These are phyloP conservation scores for Termitomyces sp. DNA, from an alignment of 768 basidiomycete species.

Conservation along the genomic window DNA sequence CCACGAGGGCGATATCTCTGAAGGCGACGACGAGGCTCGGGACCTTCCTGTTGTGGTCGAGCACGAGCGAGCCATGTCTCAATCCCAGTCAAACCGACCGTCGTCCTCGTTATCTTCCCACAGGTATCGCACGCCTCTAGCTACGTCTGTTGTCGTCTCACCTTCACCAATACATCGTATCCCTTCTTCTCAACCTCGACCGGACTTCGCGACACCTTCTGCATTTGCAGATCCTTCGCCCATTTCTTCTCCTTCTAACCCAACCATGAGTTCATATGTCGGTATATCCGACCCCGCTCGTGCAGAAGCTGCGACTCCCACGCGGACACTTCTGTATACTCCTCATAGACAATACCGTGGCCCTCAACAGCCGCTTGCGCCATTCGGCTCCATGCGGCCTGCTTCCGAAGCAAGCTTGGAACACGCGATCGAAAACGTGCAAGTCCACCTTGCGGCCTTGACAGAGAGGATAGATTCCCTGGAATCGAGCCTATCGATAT, in stretches of 20 bases:
- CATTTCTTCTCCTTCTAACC: constrained; percentile 33
- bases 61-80: constrained; percentile 23
- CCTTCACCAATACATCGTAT: constrained; percentile 43
- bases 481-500: constrained; percentile 38
- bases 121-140: constrained; percentile 74
- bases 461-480: constrained; percentile 76
- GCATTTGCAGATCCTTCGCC: constrained; percentile 53
- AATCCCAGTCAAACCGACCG: constrained; percentile 49
- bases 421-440: constrained; percentile 72
- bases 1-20: constrained; percentile 26
- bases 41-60: constrained; percentile 30
- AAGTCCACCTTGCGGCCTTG: constrained; percentile 76
- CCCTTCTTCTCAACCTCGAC: constrained; percentile 67
- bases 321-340: constrained; percentile 24
- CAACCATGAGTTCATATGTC: constrained; percentile 28
- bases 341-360: constrained; percentile 28
- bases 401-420: constrained; percentile 56
- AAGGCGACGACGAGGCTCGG: constrained; percentile 43
- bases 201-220: constrained; percentile 65
- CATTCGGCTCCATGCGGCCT: constrained; percentile 34
- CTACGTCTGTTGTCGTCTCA: constrained; percentile 54
- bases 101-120: constrained; percentile 74
- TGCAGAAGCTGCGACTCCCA: constrained; percentile 29
- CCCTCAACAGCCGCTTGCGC: constrained; percentile 26
- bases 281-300: constrained; percentile 35